Percentiles rank a stretch among this genome's conserved stretches.
These are phyloP conservation scores for Mucor saturninus DNA, from an alignment of 371 early-diverging fungal species.

Conservation along the genomic window DNA sequence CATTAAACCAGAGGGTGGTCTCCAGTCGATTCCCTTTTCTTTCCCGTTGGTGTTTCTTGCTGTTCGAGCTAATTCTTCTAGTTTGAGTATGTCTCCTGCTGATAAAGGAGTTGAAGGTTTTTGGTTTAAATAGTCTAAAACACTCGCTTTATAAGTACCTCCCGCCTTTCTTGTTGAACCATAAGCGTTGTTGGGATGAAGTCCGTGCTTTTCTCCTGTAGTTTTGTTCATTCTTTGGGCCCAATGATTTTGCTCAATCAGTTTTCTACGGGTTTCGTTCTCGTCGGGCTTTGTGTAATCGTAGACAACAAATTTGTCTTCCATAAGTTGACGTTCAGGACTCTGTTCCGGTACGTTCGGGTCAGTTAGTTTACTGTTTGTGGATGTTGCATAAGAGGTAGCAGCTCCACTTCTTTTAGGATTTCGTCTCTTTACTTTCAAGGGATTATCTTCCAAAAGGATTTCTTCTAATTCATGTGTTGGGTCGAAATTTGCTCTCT, in stretches of 20 bases:
- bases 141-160: slow-evolving; percentile 44
- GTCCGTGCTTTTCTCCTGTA: slow-evolving; percentile 25
- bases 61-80: slow-evolving; percentile 50
- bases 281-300: slow-evolving; percentile 64
- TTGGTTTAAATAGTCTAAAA: slow-evolving; percentile 45
- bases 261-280: slow-evolving; percentile 26
- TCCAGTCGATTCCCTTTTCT: slow-evolving; percentile 42
- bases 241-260: slow-evolving; percentile 10
- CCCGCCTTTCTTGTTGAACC: slow-evolving; percentile 29
- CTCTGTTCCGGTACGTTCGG: slow-evolving; percentile 22
- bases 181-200: slow-evolving; percentile 3
- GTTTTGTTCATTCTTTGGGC: slow-evolving; percentile 51
- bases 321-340: slow-evolving; percentile 59
- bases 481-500: slow-evolving; percentile 90
- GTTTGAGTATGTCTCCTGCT: slow-evolving; percentile 47
- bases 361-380: not conserved
- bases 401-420: slow-evolving; percentile 11
- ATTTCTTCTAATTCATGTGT: slow-evolving; percentile 95
- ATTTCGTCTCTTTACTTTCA: slow-evolving; percentile 14
- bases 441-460: slow-evolving; percentile 66
- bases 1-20: slow-evolving; percentile 52
- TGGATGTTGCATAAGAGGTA: slow-evolving; percentile 4
- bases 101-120: slow-evolving; percentile 51
- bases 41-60: slow-evolving; percentile 34
- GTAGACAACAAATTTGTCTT: slow-evolving; percentile 64